Evolutionary conservation across 768 basidiomycete species (phyloP), one percentile per base, ranked within the genome.

Genomic region (Phylloporus arenicola): DNA sequence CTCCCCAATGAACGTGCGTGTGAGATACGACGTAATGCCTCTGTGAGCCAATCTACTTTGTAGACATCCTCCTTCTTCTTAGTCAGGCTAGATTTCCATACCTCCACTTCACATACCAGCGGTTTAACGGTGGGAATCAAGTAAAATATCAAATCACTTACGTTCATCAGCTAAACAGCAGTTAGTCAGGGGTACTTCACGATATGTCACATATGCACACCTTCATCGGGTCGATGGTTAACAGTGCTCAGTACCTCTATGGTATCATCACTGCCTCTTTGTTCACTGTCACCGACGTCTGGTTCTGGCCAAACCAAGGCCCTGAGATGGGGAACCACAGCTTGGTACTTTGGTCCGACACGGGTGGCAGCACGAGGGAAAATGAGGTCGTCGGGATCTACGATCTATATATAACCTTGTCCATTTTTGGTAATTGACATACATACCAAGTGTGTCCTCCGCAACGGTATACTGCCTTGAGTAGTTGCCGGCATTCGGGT

Each of bases 311-410:
- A 70, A 43, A 61, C 61, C 49, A 68, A 60, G 48, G 72, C 63
- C 63, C 65, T 39, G 24, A 56, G 45, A 47, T 53, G 61, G 42
- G 76, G 81, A 14, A 81, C 82, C 54, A 61, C 74, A 39, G 77
- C 87, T 68, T 97, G 93, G 63, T 80, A 97, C 63, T 89, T 92
- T 35, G 83, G 78, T 14, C 93, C 92, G 33, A 92, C 78, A n/a
- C 94, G 84, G 20, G 90, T 94, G 7, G 90, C 86, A 13, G 92
- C 85, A 51, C 92, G 86, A 52, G 95, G 94, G 67, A 93, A 97
- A 65, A 98, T 95, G 52, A 92, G 81, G 72, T 99, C 95, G 68
- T 99, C 92, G 42, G 91, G 83, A 75, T 98, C 95, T 93, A 67
- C 56, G 48, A 52, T 59, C 65, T 57, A 64, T 55, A 61, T 61